Conservation (phyloP, 2,329 filamentous ascomycete genomes). For the Verruconis gallopava region DNA sequence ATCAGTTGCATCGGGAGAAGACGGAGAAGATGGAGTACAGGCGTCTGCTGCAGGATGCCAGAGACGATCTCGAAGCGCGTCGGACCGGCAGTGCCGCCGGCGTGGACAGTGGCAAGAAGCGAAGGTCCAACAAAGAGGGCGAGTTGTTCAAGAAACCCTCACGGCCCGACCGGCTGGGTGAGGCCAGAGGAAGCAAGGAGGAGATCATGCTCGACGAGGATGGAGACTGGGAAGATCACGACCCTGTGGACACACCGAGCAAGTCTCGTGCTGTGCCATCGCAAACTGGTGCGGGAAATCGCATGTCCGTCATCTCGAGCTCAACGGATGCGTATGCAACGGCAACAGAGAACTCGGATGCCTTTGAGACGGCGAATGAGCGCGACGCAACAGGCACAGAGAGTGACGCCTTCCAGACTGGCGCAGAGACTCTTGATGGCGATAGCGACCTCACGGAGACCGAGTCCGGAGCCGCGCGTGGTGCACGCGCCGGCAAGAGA, state of each 20-base stretch:
- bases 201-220: constrained; percentile 65
- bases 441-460: constrained; percentile 71
- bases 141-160: constrained; percentile 62
- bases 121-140: constrained; percentile 41
- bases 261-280: constrained; percentile 24
- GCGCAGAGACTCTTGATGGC: constrained; percentile 56
- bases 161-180: constrained; percentile 61
- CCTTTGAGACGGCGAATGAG: constrained; percentile 67
- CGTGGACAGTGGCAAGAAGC: constrained; percentile 39
- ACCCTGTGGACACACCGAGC: constrained; percentile 45
- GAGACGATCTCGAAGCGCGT: constrained; percentile 73
- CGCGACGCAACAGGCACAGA: constrained; percentile 62
- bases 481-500: constrained; percentile 37
- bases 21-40: constrained; percentile 95
- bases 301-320: constrained; percentile 25
- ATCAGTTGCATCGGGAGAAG: constrained; percentile 93
- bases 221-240: constrained; percentile 80
- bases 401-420: constrained; percentile 91
- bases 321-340: constrained; percentile 64
- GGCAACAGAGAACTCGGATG: constrained; percentile 57
- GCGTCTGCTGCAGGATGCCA: constrained; percentile 86
- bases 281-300: constrained; percentile 18
- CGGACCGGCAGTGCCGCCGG: constrained; percentile 25
- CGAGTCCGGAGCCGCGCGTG: constrained; percentile 46
- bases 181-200: constrained; percentile 56